These are phyloP conservation scores for Exophiala bonariae DNA, from an alignment of 2,329 filamentous ascomycete species.

Conservation along the genomic window DNA sequence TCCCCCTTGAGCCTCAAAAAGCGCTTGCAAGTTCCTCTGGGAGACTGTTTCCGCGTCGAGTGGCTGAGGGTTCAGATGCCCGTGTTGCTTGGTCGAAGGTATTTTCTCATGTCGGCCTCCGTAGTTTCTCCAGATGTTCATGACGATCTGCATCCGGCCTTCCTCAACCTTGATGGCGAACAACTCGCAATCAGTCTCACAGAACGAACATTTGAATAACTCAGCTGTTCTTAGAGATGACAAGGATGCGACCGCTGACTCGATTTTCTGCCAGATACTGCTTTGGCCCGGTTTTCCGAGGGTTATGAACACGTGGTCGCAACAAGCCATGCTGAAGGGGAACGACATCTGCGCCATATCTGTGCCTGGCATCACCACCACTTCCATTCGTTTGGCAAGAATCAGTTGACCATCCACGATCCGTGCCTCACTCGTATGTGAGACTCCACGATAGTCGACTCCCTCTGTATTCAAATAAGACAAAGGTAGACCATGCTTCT, in stretches of 20 bases:
- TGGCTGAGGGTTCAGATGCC: constrained; percentile 12
- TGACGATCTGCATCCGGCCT: constrained; percentile 11
- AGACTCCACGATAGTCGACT: background rate
- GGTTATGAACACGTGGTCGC: background rate
- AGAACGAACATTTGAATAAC: constrained; percentile 19
- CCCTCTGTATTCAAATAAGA: constrained; percentile 14
- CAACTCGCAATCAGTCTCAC: constrained; percentile 14
- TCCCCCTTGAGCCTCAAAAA: constrained; percentile 15
- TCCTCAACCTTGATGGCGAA: constrained; percentile 4
- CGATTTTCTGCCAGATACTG: constrained; percentile 11
- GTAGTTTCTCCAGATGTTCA: constrained; percentile 20
- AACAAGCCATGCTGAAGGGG: background rate
- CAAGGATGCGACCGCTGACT: constrained; percentile 11
- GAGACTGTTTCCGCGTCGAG: constrained; percentile 13
- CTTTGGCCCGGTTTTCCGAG: background rate
- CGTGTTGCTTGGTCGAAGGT: constrained; percentile 13
- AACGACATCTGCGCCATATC: background rate
- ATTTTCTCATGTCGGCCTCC: constrained; percentile 14
- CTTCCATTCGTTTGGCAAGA: constrained; percentile 13
- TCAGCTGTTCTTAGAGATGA: constrained; percentile 8
- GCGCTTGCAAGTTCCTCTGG: constrained; percentile 15
- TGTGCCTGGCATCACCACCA: background rate
- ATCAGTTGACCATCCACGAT: constrained; percentile 20
- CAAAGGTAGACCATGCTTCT: constrained; percentile 11
- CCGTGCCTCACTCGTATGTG: constrained; percentile 10